Conservation (phyloP, 1,139 yeast genomes). For the Schwanniomyces etchellsii region DNA sequence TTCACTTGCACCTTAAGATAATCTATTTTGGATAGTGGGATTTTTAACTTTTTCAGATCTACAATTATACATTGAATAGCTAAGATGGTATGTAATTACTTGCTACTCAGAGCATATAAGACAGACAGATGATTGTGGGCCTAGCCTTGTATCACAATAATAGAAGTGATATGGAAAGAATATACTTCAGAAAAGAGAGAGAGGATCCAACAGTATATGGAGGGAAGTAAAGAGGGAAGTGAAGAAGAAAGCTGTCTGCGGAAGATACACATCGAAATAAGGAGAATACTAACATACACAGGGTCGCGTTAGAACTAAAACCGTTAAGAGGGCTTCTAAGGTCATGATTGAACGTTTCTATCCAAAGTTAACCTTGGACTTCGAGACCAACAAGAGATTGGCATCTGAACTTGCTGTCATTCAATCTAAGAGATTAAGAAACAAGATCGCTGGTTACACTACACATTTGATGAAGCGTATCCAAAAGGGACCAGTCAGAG, state of each 20-base stretch:
- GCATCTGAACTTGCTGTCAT: constrained; percentile 98
- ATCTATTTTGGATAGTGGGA: neutral
- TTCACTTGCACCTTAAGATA: neutral
- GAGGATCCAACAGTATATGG: no score
- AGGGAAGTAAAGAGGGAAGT: no score
- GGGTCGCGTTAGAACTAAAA: constrained; percentile 99
- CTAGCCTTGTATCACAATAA: no score
- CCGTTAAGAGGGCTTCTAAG: constrained; percentile 99
- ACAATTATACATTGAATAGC: neutral
- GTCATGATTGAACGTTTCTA: constrained; percentile 99
- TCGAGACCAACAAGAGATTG: constrained; percentile 99
- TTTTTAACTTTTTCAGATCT: neutral
- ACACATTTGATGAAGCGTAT: constrained; percentile 99
- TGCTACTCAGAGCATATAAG: no score
- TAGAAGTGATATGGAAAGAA: no score
- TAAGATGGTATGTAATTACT: neutral
- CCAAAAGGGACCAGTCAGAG: constrained; percentile 99
- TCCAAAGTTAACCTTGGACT: constrained; percentile 99
- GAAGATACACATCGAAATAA: no score
- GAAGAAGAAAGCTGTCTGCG: no score
- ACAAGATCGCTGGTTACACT: constrained; percentile 99
- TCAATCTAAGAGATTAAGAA: constrained; percentile 99
- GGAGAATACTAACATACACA: constrained; percentile 30
- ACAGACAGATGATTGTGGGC: no score
- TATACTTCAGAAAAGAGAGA: no score